Conservation (phyloP, 352 stramenopile genomes). For the Lagenidium giganteum region DNA sequence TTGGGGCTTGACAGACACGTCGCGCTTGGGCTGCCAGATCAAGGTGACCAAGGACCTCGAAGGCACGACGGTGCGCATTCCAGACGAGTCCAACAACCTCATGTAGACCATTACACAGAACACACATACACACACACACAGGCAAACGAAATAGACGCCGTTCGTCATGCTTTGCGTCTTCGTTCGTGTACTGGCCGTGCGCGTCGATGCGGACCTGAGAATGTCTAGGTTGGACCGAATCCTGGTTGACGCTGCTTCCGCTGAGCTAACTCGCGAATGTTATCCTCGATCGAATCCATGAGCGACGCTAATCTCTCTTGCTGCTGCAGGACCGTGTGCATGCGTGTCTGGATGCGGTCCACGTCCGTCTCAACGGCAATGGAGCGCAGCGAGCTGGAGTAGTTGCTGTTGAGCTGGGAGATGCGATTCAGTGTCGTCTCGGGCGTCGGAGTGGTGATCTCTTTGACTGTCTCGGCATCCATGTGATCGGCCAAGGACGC, state of each 20-base stretch:
- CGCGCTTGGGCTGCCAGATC: slow-evolving; percentile 89
- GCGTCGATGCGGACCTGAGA: no score
- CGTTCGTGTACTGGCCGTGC: no score
- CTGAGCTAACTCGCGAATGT: slow-evolving; percentile 12
- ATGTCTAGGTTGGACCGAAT: no score
- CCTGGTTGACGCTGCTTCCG: slow-evolving; percentile 7
- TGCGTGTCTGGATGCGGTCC: slow-evolving; percentile 63
- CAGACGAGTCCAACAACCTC: slow-evolving; percentile 87
- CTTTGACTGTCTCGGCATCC: slow-evolving; percentile 47
- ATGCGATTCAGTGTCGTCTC: slow-evolving; percentile 67
- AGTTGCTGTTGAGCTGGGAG: slow-evolving; percentile 87
- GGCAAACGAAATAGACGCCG: no score
- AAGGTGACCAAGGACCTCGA: slow-evolving; percentile 85
- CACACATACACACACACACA: no score
- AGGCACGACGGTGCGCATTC: slow-evolving; percentile 81
- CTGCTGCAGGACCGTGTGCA: slow-evolving; percentile 49
- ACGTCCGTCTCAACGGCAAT: slow-evolving; percentile 64
- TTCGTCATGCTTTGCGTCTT: no score
- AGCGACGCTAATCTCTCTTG: slow-evolving; percentile 44
- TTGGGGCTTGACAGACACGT: slow-evolving; percentile 92
- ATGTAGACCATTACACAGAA: slow-evolving; percentile 43
- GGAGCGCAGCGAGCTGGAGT: slow-evolving; percentile 67
- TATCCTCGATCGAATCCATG: slow-evolving; percentile 35
- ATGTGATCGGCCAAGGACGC: slow-evolving; percentile 27
- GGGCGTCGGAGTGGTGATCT: slow-evolving; percentile 28